Evolutionary conservation across 495 filamentous ascomycete genomes (phyloP).

Genomic region (Penicillium bovifimosum): DNA sequence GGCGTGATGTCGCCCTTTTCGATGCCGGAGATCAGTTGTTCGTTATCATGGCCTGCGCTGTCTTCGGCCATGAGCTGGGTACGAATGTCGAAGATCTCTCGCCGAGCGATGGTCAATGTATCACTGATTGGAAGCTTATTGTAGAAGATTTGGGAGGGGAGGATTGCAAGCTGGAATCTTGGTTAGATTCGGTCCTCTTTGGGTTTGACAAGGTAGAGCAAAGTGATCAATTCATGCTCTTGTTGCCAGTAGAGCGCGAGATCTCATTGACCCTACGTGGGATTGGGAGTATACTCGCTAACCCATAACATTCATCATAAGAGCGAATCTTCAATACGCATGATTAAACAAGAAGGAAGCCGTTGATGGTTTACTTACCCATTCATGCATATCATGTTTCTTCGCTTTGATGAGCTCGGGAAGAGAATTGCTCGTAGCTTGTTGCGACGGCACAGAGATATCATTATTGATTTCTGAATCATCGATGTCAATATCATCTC

Average conservation of each 20-base stretch:
- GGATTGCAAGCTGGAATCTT: slow-evolving; percentile 53
- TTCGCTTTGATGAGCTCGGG: slow-evolving; percentile 32
- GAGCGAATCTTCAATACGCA: slow-evolving; percentile 5
- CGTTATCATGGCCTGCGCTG: slow-evolving; percentile 39
- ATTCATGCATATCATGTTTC: slow-evolving; percentile 41
- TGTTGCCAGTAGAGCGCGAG: background rate
- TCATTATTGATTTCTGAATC: slow-evolving; percentile 33
- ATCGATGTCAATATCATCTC: slow-evolving; percentile 75
- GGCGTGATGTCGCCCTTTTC: slow-evolving; percentile 81
- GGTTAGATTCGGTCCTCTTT: slow-evolving; percentile 42
- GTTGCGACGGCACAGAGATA: slow-evolving; percentile 3
- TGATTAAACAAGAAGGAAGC: background rate
- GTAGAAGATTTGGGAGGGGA: slow-evolving; percentile 78
- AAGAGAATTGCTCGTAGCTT: slow-evolving; percentile 14
- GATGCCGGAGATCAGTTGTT: slow-evolving; percentile 50
- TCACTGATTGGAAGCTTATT: slow-evolving; percentile 49
- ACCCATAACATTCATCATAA: slow-evolving; percentile 27
- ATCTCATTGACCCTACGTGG: background rate
- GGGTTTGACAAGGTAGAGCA: slow-evolving; percentile 18
- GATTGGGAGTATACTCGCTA: background rate
- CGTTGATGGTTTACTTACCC: slow-evolving; percentile 34
- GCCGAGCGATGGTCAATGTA: slow-evolving; percentile 61
- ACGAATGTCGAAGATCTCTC: slow-evolving; percentile 89
- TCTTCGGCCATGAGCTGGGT: slow-evolving; percentile 93
- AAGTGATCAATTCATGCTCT: background rate